A percentile compares a stretch with the other conserved stretches of the same genome.
phyloP scores from a whole-genome alignment of 139 green algal genomes.

The Monoraphidium neglectum region DNA sequence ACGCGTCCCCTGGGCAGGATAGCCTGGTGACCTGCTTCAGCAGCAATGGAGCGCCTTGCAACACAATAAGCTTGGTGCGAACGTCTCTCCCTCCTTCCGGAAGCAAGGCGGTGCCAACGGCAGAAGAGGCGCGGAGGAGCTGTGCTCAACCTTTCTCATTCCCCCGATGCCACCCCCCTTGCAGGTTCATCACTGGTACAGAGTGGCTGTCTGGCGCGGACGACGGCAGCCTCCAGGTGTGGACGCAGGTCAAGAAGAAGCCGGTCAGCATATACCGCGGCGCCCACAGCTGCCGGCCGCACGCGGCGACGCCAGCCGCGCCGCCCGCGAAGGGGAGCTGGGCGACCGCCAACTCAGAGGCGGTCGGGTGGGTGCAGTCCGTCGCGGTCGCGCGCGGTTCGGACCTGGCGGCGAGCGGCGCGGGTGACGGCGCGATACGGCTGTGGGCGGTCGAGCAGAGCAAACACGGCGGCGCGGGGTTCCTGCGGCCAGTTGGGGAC shows the following conservation, averaged over 20 bases:
- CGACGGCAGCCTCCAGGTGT: conserved; percentile 59
- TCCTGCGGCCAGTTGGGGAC: conserved; percentile 44
- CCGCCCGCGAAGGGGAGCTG: conserved; percentile 26
- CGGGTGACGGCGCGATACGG: conserved; percentile 84
- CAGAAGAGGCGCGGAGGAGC: too few relatives aligned
- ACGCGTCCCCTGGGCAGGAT: too few relatives aligned
- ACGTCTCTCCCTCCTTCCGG: too few relatives aligned
- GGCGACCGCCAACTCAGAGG: conserved; percentile 4
- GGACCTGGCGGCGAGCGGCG: conserved; percentile 86
- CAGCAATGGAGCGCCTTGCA: too few relatives aligned
- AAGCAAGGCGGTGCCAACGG: too few relatives aligned
- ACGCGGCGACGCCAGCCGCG: background rate
- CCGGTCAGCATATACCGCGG: conserved; percentile 51
- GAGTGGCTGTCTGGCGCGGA: conserved; percentile 84
- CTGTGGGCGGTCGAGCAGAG: conserved; percentile 73
- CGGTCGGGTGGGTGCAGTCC: conserved; percentile 74
- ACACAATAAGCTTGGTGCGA: too few relatives aligned
- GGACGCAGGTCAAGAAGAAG: conserved; percentile 70
- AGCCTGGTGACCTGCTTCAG: too few relatives aligned
- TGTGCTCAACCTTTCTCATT: too few relatives aligned
- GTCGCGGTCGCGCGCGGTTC: conserved; percentile 69
- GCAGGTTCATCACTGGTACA: conserved; percentile 57
- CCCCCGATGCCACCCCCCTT: too few relatives aligned
- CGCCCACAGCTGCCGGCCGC: conserved; percentile 33
- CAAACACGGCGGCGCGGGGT: conserved; percentile 30